Conservation (phyloP, 176 grass and related monocot species). For the Raddia distichophylla region DNA sequence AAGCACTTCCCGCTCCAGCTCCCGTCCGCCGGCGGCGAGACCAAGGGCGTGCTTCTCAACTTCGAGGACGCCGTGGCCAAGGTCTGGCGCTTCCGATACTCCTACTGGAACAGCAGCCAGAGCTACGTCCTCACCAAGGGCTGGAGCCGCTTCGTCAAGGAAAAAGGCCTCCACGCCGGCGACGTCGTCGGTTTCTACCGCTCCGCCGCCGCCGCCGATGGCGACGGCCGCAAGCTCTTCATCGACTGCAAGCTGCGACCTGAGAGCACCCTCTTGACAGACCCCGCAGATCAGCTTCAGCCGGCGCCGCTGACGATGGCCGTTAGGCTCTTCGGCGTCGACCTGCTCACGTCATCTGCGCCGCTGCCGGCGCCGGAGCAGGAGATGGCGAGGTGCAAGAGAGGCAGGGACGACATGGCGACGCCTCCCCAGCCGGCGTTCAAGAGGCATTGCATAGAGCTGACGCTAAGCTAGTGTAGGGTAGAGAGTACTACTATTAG, state of each 20-base stretch:
- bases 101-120: constrained; percentile 99
- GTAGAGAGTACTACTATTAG: constrained; percentile 5
- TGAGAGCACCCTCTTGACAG: neutral
- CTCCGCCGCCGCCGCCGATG: neutral
- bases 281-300: neutral
- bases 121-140: constrained; percentile 99
- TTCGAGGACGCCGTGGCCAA: constrained; percentile 81
- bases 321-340: constrained; percentile 75
- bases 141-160: constrained; percentile 97
- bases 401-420: constrained; percentile 34
- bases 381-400: constrained; percentile 43
- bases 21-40: constrained; percentile 5
- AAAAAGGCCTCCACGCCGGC: constrained; percentile 73
- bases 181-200: constrained; percentile 75
- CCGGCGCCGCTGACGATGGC: constrained; percentile 4
- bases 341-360: constrained; percentile 45
- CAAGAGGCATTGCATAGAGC: constrained; percentile 76
- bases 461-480: constrained; percentile 40
- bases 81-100: constrained; percentile 94
- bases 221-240: constrained; percentile 57
- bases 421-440: constrained; percentile 44
- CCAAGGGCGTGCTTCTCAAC: constrained; percentile 81
- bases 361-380: neutral
- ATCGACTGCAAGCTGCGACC: constrained; percentile 61
- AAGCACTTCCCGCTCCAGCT: constrained; percentile 81